Evolutionary conservation across 192 early-diverging fungal genomes (phyloP).

Genomic region (Umbelopsis isabellina): DNA sequence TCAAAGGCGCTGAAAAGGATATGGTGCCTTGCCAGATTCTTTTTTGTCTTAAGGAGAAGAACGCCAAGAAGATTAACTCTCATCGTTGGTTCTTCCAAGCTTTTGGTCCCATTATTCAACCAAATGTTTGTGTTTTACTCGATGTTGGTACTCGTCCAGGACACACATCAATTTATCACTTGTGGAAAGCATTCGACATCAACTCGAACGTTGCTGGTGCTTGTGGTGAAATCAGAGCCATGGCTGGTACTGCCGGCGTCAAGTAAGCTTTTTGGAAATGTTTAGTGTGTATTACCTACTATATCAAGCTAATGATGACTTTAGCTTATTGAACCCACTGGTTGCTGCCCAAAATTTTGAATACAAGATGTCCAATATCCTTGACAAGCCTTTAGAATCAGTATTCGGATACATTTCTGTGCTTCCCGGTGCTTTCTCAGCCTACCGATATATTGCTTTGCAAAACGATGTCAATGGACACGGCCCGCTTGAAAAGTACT

Average conservation of each 20-base stretch:
- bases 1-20: conserved; percentile 65
- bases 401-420: conserved; percentile 87
- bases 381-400: conserved; percentile 80
- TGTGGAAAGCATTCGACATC: conserved; percentile 84
- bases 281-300: background rate
- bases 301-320: background rate
- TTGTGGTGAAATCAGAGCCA: conserved; percentile 83
- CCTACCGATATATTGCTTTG: conserved; percentile 75
- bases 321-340: conserved; percentile 65
- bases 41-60: conserved; percentile 92
- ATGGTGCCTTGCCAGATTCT: conserved; percentile 78
- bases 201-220: conserved; percentile 77
- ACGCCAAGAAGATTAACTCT: conserved; percentile 89
- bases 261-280: conserved; percentile 41
- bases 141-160: conserved; percentile 86
- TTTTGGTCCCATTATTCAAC: conserved; percentile 59
- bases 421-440: conserved; percentile 82
- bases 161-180: conserved; percentile 66
- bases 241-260: conserved; percentile 52
- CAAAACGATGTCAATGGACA: conserved; percentile 56
- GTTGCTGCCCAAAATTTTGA: conserved; percentile 86
- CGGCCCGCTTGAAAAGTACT: conserved; percentile 75
- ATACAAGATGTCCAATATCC: conserved; percentile 78
- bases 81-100: conserved; percentile 76
- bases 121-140: conserved; percentile 63